phyloP scores from a whole-genome alignment of 352 stramenopile genomes.

The Globisporangium acanthophoron region DNA sequence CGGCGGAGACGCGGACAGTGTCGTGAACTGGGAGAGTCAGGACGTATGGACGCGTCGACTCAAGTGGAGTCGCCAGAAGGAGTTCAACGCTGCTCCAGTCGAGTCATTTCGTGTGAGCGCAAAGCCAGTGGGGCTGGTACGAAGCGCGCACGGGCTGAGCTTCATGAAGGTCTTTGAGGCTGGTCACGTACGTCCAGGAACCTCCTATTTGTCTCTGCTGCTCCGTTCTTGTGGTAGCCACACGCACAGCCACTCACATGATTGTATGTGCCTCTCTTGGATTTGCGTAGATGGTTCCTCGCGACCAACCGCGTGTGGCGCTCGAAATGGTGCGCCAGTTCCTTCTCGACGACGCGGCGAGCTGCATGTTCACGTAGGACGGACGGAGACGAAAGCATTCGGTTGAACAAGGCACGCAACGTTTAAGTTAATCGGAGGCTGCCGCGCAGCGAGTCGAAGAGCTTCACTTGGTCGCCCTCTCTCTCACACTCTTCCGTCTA shows the following conservation, averaged over 20 bases:
- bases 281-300: slow-evolving; percentile 60
- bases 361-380: slow-evolving; percentile 31
- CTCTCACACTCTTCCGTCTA: slow-evolving; percentile 5
- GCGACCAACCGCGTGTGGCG: slow-evolving; percentile 49
- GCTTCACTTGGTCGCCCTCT: neutral
- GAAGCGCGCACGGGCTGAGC: slow-evolving; percentile 42
- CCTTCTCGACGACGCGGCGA: slow-evolving; percentile 16
- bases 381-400: neutral
- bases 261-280: neutral
- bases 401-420: slow-evolving; percentile 2
- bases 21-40: slow-evolving; percentile 68
- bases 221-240: neutral
- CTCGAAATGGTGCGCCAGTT: slow-evolving; percentile 51
- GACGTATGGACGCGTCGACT: slow-evolving; percentile 57
- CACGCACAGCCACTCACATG: neutral
- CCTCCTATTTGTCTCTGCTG: neutral
- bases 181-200: slow-evolving; percentile 50
- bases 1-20: slow-evolving; percentile 56
- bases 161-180: slow-evolving; percentile 61
- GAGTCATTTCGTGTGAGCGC: slow-evolving; percentile 18
- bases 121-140: slow-evolving; percentile 29
- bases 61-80: slow-evolving; percentile 28
- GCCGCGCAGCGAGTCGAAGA: neutral
- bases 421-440: slow-evolving; percentile 9
- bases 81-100: slow-evolving; percentile 22